Percentiles rank a stretch among this genome's conserved stretches.
Evolutionary conservation across 2,329 filamentous ascomycete genomes (phyloP).

Genomic region (Triangularia setosa): DNA sequence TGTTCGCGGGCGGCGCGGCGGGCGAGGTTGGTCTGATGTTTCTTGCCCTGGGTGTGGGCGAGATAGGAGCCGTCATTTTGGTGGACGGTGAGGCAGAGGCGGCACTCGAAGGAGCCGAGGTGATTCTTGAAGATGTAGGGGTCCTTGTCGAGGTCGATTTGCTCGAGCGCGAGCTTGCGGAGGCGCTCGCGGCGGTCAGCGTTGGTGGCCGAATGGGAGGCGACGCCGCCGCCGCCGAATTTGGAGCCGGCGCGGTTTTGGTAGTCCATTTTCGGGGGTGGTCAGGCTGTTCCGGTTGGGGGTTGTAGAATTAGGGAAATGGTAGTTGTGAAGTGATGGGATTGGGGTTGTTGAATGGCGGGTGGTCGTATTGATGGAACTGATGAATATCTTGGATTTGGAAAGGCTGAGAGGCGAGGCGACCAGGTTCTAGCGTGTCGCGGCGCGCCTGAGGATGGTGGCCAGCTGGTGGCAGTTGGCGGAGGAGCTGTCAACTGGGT

Average conservation of each 20-base stretch:
- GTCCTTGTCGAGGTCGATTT: conserved; percentile 98
- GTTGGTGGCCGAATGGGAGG: conserved; percentile 88
- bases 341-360: not conserved
- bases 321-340: not conserved
- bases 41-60: conserved; percentile 95
- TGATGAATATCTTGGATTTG: not conserved
- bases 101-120: conserved; percentile 95
- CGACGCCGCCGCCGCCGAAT: conserved; percentile 95
- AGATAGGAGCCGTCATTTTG: conserved; percentile 99
- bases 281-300: not conserved
- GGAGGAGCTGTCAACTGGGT: not conserved
- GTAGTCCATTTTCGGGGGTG: conserved; percentile 55
- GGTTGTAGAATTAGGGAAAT: not conserved
- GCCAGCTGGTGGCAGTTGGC: not conserved
- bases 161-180: conserved; percentile 95
- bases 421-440: conserved; percentile 6
- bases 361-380: not conserved
- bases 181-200: conserved; percentile 96
- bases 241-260: conserved; percentile 96
- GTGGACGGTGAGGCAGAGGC: conserved; percentile 93
- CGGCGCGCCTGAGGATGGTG: not conserved
- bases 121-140: conserved; percentile 99
- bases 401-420: not conserved
- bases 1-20: conserved; percentile 93
- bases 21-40: conserved; percentile 97